Conservation (phyloP, 1,284 basidiomycete species). For the Athelia sp. region DNA sequence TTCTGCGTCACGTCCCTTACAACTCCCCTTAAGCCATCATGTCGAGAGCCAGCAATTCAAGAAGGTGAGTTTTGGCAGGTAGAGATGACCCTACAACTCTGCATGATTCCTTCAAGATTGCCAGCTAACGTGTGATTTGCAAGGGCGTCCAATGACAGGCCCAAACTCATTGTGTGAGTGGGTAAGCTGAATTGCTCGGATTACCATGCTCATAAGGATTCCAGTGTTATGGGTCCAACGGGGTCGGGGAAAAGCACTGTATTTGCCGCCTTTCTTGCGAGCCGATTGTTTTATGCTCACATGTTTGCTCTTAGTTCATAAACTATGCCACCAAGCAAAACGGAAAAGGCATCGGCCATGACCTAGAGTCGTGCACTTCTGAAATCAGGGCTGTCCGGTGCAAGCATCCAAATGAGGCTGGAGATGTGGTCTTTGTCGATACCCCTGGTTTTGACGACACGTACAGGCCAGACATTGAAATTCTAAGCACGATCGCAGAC, state of each 20-base stretch:
- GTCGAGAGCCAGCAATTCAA: too few species aligned
- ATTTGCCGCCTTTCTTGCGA: not conserved
- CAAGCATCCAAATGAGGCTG: not conserved
- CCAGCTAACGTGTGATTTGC: too few species aligned
- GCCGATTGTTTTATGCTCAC: not conserved
- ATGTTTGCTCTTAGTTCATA: not conserved
- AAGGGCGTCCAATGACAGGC: too few species aligned
- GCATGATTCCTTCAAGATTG: too few species aligned
- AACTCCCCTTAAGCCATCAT: too few species aligned
- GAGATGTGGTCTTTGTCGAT: not conserved
- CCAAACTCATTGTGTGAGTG: too few species aligned
- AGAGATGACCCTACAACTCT: too few species aligned
- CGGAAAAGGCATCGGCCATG: not conserved
- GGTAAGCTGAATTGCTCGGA: too few species aligned
- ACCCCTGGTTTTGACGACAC: not conserved
- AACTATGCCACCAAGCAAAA: not conserved
- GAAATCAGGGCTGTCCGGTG: not conserved
- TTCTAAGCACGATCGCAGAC: not conserved
- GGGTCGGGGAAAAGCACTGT: conserved; percentile 1
- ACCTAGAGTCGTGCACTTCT: not conserved
- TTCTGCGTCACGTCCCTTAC: too few species aligned
- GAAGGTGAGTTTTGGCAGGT: too few species aligned
- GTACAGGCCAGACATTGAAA: not conserved
- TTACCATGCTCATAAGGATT: too few species aligned
- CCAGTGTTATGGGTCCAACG: not conserved